Base-by-base conservation (phyloP, 2,329 filamentous ascomycete genomes). In the Diaporthe australafricana region DNA sequence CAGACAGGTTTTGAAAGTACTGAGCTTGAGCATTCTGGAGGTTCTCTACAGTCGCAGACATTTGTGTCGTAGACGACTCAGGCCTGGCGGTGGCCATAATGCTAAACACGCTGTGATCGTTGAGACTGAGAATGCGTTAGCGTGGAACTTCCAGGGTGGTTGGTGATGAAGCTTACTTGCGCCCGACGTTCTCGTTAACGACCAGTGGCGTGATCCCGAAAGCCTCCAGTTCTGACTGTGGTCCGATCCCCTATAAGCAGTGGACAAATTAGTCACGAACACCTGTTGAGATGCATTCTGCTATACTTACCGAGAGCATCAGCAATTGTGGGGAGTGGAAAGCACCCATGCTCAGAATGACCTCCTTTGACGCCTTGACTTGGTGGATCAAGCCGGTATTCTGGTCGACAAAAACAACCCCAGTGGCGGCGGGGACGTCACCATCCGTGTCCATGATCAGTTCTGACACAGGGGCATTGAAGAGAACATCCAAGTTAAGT, bases 51-150 rank as follows among this genome's bases (percentile, higher is more conserved):
- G 68, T 75, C 12, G 74, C 72, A 12, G 70, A 71, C 73, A 77
- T 75, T 53, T 76, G 74, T 14, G 74, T 74, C 2, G 77, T 78
- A 16, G 76, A 77, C 63, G 74, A 76, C 42, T 78, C 75, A 5
- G 75, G 74, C 16, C 74, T 71, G 17, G 75, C 76, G 11, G 60
- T 75, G 0, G 76, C 77, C 74, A 77, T 77, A 50, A 78, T 78
- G 72, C 76, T 77, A 72, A 77, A 78, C 27, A 78, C 75, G 40
- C 75, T 77, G 73, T 78, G 77, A 40, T 78, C 77, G 62, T 76
- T 77, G 16, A 78, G 73, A 40, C 77, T 77, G n/a, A 4, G 16
- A 6, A 1, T 2, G 7, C 1, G 3, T 63, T 50, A 63, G 42
- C 7, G 3, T 16, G 2, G 6, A 7, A 2, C n/a, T 0, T 22